phyloP scores from a whole-genome alignment of 2,329 filamentous ascomycete species.

The Claviceps sp. region DNA sequence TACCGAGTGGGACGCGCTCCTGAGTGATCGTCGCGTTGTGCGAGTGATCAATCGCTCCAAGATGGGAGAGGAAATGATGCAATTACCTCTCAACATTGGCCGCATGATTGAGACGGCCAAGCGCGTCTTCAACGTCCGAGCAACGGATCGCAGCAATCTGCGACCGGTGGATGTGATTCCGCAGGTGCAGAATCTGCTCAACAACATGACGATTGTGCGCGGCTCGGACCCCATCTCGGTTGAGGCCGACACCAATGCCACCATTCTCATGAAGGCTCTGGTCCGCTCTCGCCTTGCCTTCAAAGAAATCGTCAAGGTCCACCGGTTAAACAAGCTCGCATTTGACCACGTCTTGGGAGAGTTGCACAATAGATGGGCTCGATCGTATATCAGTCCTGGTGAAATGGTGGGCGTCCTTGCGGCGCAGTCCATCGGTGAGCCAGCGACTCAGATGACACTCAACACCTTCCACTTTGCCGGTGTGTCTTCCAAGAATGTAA shows the following conservation, averaged over 20 bases:
- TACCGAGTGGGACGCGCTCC: conserved; percentile 69
- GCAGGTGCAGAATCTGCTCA: conserved; percentile 59
- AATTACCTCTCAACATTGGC: conserved; percentile 81
- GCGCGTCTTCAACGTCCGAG: conserved; percentile 81
- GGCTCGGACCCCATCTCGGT: conserved; percentile 68
- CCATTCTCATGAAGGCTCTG: conserved; percentile 82
- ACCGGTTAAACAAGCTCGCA: conserved; percentile 78
- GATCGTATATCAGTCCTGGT: conserved; percentile 75
- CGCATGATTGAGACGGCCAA: conserved; percentile 86
- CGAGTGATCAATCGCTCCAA: conserved; percentile 52
- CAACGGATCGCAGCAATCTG: conserved; percentile 73
- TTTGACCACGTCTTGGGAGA: conserved; percentile 89
- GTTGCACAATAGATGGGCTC: conserved; percentile 75
- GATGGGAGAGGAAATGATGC: conserved; percentile 74
- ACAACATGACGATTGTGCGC: conserved; percentile 71
- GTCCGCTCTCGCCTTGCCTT: conserved; percentile 81
- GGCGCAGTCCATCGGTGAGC: conserved; percentile 96
- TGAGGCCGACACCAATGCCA: conserved; percentile 82
- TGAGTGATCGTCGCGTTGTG: conserved; percentile 60
- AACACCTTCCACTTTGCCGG: conserved; percentile 99
- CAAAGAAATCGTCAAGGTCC: conserved; percentile 78
- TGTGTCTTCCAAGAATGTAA: conserved; percentile 99
- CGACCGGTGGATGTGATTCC: conserved; percentile 80
- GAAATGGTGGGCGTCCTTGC: conserved; percentile 98
- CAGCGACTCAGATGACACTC: conserved; percentile 96